Evolutionary conservation across 73 alveolate genomes (phyloP), one percentile per base, ranked within the genome.

Genomic region (Paramecium octaurelia): DNA sequence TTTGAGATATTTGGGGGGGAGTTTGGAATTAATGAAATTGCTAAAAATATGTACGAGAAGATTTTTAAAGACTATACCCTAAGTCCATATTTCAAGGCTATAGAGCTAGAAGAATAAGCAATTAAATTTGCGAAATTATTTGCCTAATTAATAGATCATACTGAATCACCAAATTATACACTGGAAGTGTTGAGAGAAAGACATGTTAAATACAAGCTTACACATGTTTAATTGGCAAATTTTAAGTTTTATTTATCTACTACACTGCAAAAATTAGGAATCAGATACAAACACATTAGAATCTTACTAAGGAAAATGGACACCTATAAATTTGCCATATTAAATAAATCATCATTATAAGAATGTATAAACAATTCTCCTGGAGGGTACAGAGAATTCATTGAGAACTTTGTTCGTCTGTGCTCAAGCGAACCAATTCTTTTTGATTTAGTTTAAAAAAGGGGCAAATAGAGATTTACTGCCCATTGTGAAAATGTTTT

Each of bases 1-100:
- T 73, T 73, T 40, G 87, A 73, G 40, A 73, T 73, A 36, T 73
- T 73, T 73, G 87, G 87, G 8, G 87, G 87, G 11, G 87, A 73
- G 9, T 35, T 21, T 20, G 87, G 87, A 38, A 73, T 73, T 8
- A 40, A 40, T 16, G 57, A 36, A 20, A 43, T 73, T 9, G 87
- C 87, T 35, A 73, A 35, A 36, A 31, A 29, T 35, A 73, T 73
- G 87, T 73, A 73, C 35, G 87, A 73, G 10, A 73, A 73, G 20
- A 73, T 73, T 2, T 73, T 73, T 38, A 73, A 73, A 11, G 87
- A 73, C 14, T 73, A 73, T 73, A 73, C 87, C 6, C 38, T 73
- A 38, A 36, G 60, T 73, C 87, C 87, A 2, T 73, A 36, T 73
- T 73, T 73, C 20, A 73, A 43, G 21, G 59, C 59, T 10, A 73